A percentile compares a stretch with the other conserved stretches of the same genome.
Conservation (phyloP, 2,329 filamentous ascomycete species). For the Colletotrichum tabaci region DNA sequence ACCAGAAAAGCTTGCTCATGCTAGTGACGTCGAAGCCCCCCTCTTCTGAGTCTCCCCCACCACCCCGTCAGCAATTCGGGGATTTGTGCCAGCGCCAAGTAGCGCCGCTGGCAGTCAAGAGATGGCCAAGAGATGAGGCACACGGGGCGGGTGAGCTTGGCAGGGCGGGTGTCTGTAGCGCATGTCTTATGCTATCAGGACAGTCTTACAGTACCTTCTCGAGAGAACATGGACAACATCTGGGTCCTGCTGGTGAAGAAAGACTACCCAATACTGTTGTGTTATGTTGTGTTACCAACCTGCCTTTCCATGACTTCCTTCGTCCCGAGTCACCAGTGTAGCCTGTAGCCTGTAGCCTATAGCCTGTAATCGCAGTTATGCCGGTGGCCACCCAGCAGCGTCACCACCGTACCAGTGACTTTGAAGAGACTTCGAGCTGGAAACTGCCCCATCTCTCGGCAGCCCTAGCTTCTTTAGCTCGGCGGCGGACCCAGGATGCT, state of each 20-base stretch:
- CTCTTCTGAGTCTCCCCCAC: background rate
- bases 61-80: background rate
- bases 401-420: no score
- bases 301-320: no score
- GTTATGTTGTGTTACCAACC: no score
- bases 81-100: conserved; percentile 29
- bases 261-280: no score
- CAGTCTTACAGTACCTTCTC: no score
- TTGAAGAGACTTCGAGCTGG: conserved; percentile 23
- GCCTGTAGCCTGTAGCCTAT: no score
- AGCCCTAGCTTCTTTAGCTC: background rate
- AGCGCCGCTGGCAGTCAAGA: conserved; percentile 15
- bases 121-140: conserved; percentile 30
- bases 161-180: conserved; percentile 1
- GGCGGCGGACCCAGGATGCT: conserved; percentile 11
- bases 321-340: no score
- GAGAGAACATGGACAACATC: background rate
- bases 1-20: conserved; percentile 34
- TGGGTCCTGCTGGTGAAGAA: background rate
- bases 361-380: no score
- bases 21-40: conserved; percentile 27
- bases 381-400: no score
- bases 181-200: no score
- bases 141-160: conserved; percentile 23
- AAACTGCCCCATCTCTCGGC: conserved; percentile 3